A percentile compares a stretch with the other conserved stretches of the same genome.
Evolutionary conservation across 208 protist species (phyloP).

Genomic region (Entamoeba dispar): DNA sequence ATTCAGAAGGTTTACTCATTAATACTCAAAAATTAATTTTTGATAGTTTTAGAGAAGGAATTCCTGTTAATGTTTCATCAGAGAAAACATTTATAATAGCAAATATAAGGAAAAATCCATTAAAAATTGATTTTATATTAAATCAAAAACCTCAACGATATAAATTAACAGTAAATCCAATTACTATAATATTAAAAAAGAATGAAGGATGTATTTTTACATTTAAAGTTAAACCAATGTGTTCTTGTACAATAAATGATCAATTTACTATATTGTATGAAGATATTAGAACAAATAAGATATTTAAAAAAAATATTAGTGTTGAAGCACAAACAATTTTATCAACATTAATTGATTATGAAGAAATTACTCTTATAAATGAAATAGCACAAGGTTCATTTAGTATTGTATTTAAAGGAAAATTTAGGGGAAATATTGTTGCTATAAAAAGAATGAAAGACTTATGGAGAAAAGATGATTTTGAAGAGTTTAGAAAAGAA

Average conservation of each 20-base stretch:
- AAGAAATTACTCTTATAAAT: neutral
- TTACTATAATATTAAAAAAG: neutral
- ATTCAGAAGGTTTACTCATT: neutral
- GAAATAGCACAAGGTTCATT: neutral
- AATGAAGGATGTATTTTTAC: neutral
- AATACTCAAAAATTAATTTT: neutral
- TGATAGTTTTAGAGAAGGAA: neutral
- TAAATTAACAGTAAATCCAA: neutral
- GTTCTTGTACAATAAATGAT: neutral
- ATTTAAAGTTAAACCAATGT: neutral
- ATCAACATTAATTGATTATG: neutral
- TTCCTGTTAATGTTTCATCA: neutral
- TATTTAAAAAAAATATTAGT: neutral
- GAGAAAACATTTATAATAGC: neutral
- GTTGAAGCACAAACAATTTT: neutral
- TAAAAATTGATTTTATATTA: neutral
- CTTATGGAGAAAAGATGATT: neutral
- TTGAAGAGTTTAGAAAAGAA: neutral
- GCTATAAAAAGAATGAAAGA: neutral
- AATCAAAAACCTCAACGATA: neutral
- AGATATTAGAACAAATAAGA: too few species aligned
- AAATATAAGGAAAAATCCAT: neutral
- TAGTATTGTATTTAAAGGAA: neutral
- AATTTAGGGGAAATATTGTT: neutral
- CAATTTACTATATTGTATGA: neutral